Conservation (phyloP, 768 basidiomycete genomes). For the Lepiota brunneoincarnata region DNA sequence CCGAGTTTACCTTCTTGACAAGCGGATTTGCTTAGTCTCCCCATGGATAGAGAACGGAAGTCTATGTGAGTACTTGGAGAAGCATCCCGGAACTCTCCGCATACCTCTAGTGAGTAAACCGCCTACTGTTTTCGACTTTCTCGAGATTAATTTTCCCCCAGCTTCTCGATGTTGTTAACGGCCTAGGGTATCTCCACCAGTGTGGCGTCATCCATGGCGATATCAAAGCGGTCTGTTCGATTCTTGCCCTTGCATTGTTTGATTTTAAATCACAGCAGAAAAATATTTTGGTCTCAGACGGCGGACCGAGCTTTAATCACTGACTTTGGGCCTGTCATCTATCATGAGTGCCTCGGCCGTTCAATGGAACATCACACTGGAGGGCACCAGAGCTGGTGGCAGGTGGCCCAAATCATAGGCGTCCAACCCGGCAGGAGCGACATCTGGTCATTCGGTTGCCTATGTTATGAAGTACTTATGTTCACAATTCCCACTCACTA, state of each 20-base stretch:
- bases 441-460: too few species aligned
- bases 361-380: neutral
- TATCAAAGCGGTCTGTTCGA: neutral
- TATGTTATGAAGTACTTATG: too few species aligned
- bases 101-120: conserved; percentile 13
- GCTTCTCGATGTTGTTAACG: neutral
- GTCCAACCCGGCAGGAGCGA: too few species aligned
- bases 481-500: too few species aligned
- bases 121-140: neutral
- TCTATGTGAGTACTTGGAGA: conserved; percentile 12
- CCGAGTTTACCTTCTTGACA: conserved; percentile 19
- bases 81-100: conserved; percentile 8
- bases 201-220: neutral
- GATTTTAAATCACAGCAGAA: neutral
- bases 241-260: neutral
- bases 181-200: neutral
- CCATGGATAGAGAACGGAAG: conserved; percentile 21
- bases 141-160: neutral
- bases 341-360: neutral
- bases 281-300: neutral
- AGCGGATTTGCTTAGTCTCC: conserved; percentile 16
- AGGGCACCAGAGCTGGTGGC: neutral
- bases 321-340: conserved; percentile 3
- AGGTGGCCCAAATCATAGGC: too few species aligned
- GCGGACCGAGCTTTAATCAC: neutral